These are phyloP conservation scores for Rhizophagus clarus DNA, from an alignment of 192 early-diverging fungal genomes.

Conservation along the genomic window DNA sequence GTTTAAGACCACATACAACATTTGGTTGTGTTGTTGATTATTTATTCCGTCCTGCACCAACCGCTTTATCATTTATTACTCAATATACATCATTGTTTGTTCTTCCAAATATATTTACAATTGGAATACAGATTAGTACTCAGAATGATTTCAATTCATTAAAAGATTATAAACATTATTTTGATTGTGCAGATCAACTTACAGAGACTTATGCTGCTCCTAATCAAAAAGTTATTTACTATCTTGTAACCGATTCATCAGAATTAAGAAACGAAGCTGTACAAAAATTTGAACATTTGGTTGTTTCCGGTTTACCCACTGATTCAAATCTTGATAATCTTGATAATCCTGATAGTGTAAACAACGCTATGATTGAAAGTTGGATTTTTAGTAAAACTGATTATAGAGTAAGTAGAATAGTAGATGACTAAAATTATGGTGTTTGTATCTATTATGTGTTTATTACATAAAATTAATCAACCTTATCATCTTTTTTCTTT, in stretches of 20 bases:
- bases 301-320: constrained; percentile 40
- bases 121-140: constrained; percentile 50
- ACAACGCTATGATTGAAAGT: constrained; percentile 47
- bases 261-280: constrained; percentile 42
- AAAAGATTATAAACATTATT: constrained; percentile 41
- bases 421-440: constrained; percentile 3
- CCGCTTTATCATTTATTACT: constrained; percentile 38
- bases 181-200: constrained; percentile 46
- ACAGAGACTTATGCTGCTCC: constrained; percentile 35
- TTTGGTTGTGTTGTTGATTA: constrained; percentile 49
- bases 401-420: constrained; percentile 49
- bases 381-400: constrained; percentile 46
- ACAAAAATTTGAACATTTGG: constrained; percentile 36
- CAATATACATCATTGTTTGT: constrained; percentile 39
- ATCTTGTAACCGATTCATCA: constrained; percentile 47
- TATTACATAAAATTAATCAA: not conserved
- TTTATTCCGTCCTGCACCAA: constrained; percentile 43
- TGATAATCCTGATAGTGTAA: constrained; percentile 36
- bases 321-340: not conserved
- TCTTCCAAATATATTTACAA: constrained; percentile 42
- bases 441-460: not conserved
- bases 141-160: not conserved
- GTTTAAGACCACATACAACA: constrained; percentile 41
- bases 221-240: constrained; percentile 42
- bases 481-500: not conserved